phyloP scores from a whole-genome alignment of 1,284 basidiomycete genomes.

The Exobasidium rhododendri region DNA sequence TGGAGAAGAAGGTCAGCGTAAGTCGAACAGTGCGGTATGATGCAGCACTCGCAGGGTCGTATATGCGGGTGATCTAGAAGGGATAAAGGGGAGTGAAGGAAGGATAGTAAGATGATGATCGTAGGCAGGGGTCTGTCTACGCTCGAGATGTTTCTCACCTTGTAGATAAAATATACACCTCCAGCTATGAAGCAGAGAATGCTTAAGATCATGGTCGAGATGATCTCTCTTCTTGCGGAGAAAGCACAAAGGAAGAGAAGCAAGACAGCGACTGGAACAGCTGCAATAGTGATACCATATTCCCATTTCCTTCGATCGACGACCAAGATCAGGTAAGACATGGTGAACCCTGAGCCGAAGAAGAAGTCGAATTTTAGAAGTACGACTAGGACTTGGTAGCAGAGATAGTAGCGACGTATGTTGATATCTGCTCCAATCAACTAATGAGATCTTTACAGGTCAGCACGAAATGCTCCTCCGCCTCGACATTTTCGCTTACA shows the following conservation, averaged over 20 bases:
- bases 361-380: slow-evolving; percentile 47
- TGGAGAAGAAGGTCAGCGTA: slow-evolving; percentile 42
- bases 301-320: slow-evolving; percentile 31
- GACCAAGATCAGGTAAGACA: slow-evolving; percentile 45
- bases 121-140: too few species aligned
- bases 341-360: slow-evolving; percentile 30
- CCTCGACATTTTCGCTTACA: too few species aligned
- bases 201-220: slow-evolving; percentile 35
- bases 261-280: slow-evolving; percentile 35
- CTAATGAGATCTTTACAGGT: background rate
- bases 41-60: slow-evolving; percentile 27
- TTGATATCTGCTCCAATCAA: slow-evolving; percentile 42
- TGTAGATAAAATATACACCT: slow-evolving; percentile 29
- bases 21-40: slow-evolving; percentile 36
- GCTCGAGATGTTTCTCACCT: slow-evolving; percentile 9
- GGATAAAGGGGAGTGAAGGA: background rate
- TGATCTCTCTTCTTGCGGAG: slow-evolving; percentile 35
- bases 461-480: too few species aligned
- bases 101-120: background rate
- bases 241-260: slow-evolving; percentile 36
- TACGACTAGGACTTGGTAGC: slow-evolving; percentile 46
- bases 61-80: slow-evolving; percentile 32
- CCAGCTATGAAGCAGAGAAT: slow-evolving; percentile 35
- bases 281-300: slow-evolving; percentile 43
- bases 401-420: slow-evolving; percentile 35